Percentiles rank a stretch among this genome's conserved stretches.
Evolutionary conservation across 495 filamentous ascomycete genomes (phyloP).

Genomic region (Oidiodendron maius): DNA sequence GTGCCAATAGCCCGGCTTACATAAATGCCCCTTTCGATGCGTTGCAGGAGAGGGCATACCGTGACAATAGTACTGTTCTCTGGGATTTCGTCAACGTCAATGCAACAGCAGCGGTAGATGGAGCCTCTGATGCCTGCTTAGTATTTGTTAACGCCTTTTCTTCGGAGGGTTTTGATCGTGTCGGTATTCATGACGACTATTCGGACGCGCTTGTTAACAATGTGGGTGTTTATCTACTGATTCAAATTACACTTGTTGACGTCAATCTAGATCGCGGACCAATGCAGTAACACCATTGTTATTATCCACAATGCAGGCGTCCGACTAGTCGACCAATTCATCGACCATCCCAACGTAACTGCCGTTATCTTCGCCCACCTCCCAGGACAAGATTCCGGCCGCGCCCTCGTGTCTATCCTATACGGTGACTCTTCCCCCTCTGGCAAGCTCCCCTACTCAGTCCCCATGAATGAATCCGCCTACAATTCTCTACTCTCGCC

Average conservation of each 20-base stretch:
- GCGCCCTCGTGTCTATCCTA: conserved; percentile 47
- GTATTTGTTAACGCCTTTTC: conserved; percentile 57
- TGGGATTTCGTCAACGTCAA: conserved; percentile 39
- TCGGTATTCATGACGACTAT: conserved; percentile 28
- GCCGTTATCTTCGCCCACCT: conserved; percentile 55
- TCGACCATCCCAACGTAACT: conserved; percentile 56
- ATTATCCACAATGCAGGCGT: conserved; percentile 65
- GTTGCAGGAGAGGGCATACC: conserved; percentile 41
- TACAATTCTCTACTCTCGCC: conserved; percentile 34
- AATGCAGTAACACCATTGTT: conserved; percentile 57
- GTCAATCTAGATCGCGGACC: conserved; percentile 34
- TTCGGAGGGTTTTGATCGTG: conserved; percentile 47
- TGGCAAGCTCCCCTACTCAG: conserved; percentile 65
- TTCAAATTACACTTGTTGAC: neutral
- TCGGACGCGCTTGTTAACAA: conserved; percentile 50
- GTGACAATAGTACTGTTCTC: conserved; percentile 47
- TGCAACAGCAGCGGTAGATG: conserved; percentile 30
- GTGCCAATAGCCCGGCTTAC: conserved; percentile 7
- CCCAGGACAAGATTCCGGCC: conserved; percentile 55
- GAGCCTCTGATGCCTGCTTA: conserved; percentile 56
- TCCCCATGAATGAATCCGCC: conserved; percentile 54
- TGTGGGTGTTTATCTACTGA: conserved; percentile 10
- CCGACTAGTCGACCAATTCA: conserved; percentile 56
- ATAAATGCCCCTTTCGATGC: conserved; percentile 49
- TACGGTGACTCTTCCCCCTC: conserved; percentile 54